These are phyloP conservation scores for Botrytis sinoallii DNA, from an alignment of 2,329 filamentous ascomycete species.

Conservation along the genomic window DNA sequence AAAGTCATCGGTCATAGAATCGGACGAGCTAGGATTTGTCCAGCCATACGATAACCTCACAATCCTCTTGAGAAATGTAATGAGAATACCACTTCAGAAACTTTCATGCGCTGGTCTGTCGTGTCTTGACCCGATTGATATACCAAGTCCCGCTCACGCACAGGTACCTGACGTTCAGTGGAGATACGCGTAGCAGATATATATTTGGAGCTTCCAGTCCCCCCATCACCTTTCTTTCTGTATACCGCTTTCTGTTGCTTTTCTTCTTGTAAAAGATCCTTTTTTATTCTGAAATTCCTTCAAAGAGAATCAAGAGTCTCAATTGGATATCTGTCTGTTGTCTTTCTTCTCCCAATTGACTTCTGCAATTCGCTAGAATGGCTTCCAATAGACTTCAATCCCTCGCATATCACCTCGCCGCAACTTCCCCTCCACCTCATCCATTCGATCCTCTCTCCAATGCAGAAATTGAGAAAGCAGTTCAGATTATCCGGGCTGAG, in stretches of 20 bases:
- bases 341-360: neutral
- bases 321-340: neutral
- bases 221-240: slow-evolving; percentile 13
- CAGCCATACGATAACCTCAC: neutral
- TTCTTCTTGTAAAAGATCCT: neutral
- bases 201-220: slow-evolving; percentile 20
- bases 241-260: slow-evolving; percentile 6
- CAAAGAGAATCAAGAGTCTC: neutral
- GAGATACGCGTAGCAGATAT: slow-evolving; percentile 24
- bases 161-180: slow-evolving; percentile 12
- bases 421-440: slow-evolving; percentile 54
- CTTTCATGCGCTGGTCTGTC: slow-evolving; percentile 5
- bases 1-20: neutral
- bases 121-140: slow-evolving; percentile 33
- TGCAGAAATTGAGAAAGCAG: slow-evolving; percentile 69
- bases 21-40: neutral
- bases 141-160: slow-evolving; percentile 30
- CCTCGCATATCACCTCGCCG: slow-evolving; percentile 59
- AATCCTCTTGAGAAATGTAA: neutral
- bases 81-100: slow-evolving; percentile 18
- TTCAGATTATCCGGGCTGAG: slow-evolving; percentile 65
- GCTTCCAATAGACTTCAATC: slow-evolving; percentile 56
- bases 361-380: slow-evolving; percentile 5
- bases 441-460: slow-evolving; percentile 75
- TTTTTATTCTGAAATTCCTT: neutral